These are phyloP conservation scores for Picea sitchensis DNA, from an alignment of 75 land plant species.

Conservation along the genomic window DNA sequence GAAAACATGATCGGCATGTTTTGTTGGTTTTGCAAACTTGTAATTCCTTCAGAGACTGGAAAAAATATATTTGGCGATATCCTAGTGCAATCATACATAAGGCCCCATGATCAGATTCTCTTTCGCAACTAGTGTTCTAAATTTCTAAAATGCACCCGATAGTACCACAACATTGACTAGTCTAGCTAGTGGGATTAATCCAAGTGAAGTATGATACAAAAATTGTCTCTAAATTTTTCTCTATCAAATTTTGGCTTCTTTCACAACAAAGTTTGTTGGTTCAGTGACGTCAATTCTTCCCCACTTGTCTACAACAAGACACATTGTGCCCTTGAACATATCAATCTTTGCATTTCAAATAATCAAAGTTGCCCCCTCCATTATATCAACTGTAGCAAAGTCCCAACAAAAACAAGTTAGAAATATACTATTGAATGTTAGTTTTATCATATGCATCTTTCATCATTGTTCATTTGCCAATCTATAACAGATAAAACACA, in stretches of 20 bases:
- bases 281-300: conserved; percentile 72
- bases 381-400: conserved; percentile 52
- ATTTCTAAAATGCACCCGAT: not conserved
- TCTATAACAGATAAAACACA: not conserved
- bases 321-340: conserved; percentile 93
- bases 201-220: not conserved
- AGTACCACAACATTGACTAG: not conserved
- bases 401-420: not conserved
- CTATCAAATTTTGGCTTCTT: conserved; percentile 58
- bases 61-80: not conserved
- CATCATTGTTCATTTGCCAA: not conserved
- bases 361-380: conserved; percentile 64
- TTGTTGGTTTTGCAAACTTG: not conserved
- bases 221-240: not conserved
- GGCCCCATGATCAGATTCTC: not conserved
- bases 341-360: conserved; percentile 85
- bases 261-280: conserved; percentile 69
- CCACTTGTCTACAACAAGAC: conserved; percentile 84
- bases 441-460: not conserved
- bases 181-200: not conserved
- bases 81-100: not conserved
- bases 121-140: not conserved
- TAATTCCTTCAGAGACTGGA: not conserved
- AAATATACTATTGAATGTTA: not conserved
- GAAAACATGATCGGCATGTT: not conserved